Conservation (phyloP, 495 filamentous ascomycete species). For the Penicillium nucicola region DNA sequence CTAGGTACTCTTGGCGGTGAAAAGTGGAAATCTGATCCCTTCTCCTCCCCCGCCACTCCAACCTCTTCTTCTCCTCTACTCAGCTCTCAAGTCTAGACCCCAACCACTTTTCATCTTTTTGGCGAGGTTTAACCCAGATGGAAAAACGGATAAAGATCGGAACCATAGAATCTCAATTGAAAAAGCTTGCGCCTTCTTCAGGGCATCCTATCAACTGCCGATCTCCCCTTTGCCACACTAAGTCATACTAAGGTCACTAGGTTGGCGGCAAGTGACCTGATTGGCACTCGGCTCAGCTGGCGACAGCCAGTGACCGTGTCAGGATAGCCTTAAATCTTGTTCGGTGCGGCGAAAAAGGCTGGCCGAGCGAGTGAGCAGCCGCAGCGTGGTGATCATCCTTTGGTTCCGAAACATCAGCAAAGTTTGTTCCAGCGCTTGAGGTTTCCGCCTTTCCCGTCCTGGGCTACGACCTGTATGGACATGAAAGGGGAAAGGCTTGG, state of each 20-base stretch:
- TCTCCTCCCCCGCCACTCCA: too few species aligned
- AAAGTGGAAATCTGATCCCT: too few species aligned
- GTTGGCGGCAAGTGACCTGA: background rate
- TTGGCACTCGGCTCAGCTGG: constrained; percentile 7
- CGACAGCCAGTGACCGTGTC: constrained; percentile 16
- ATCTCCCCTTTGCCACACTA: background rate
- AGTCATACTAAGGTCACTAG: too few species aligned
- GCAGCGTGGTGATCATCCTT: background rate
- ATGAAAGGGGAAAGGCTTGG: too few species aligned
- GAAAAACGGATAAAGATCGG: background rate
- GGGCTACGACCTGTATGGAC: too few species aligned
- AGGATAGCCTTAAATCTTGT: background rate
- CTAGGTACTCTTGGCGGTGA: too few species aligned
- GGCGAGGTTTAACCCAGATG: too few species aligned
- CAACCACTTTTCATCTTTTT: too few species aligned
- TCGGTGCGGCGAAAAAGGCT: too few species aligned
- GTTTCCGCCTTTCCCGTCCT: background rate
- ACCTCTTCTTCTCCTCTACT: too few species aligned
- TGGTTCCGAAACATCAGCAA: background rate
- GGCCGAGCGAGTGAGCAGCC: background rate
- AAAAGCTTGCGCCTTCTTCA: background rate
- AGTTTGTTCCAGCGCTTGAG: background rate
- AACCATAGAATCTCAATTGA: background rate
- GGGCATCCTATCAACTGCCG: background rate
- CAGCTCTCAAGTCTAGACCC: too few species aligned